Conservation (phyloP, 2,329 filamentous ascomycete genomes). For the Fusarium heterosporum region DNA sequence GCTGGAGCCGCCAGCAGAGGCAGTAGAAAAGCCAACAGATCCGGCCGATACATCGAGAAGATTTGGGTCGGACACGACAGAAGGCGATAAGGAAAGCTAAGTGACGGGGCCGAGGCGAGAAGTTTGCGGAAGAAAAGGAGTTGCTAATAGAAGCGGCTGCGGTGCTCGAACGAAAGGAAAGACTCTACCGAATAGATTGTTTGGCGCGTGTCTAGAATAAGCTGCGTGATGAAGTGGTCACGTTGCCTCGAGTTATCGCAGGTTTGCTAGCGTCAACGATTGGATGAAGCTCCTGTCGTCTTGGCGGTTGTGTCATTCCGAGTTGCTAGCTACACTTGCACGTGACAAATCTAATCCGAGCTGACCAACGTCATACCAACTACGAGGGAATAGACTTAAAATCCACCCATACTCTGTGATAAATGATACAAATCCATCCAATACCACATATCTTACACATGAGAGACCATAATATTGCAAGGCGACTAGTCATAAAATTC, state of each 20-base stretch:
- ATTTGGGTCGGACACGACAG: slow-evolving; percentile 8
- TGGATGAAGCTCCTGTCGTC: slow-evolving; percentile 46
- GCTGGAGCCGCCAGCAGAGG: slow-evolving; percentile 53
- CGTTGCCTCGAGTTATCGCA: slow-evolving; percentile 47
- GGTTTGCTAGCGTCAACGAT: slow-evolving; percentile 35
- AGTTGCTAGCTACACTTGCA: slow-evolving; percentile 41
- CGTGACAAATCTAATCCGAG: slow-evolving; percentile 44
- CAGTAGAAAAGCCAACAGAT: slow-evolving; percentile 53
- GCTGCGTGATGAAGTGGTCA: slow-evolving; percentile 46
- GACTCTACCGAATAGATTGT: background rate
- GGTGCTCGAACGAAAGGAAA: slow-evolving; percentile 4
- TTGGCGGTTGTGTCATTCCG: slow-evolving; percentile 51
- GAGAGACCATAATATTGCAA: background rate
- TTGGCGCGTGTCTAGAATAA: slow-evolving; percentile 26
- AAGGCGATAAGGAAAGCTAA: slow-evolving; percentile 12
- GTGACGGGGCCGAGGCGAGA: slow-evolving; percentile 9
- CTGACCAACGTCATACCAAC: background rate
- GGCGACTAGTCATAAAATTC: slow-evolving; percentile 21
- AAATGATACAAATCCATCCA: no score
- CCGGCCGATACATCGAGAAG: slow-evolving; percentile 56
- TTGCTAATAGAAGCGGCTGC: background rate
- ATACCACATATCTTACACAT: background rate
- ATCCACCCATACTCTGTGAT: no score
- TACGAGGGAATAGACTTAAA: no score
- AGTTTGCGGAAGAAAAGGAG: slow-evolving; percentile 20